These are phyloP conservation scores for Didymellaceae sp. DNA, from an alignment of 2,329 filamentous ascomycete species.

Conservation along the genomic window DNA sequence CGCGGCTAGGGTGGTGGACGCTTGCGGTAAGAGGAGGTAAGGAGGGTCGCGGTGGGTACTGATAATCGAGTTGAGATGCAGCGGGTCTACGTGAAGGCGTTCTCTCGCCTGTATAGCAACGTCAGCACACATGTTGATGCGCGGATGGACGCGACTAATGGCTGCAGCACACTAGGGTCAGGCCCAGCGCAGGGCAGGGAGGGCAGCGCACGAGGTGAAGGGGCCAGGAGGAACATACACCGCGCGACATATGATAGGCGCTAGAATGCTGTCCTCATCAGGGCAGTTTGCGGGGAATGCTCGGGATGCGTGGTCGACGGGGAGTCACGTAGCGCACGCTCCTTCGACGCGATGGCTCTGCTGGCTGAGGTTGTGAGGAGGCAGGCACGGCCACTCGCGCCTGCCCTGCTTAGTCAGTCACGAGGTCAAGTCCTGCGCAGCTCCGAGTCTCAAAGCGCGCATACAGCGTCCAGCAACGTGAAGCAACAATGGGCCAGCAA, in stretches of 20 bases:
- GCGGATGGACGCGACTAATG: constrained; percentile 35
- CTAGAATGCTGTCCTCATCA: constrained; percentile 38
- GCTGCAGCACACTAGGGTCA: constrained; percentile 24
- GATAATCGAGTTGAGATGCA: constrained; percentile 11
- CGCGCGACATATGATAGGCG: constrained; percentile 31
- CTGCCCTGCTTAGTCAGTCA: constrained; percentile 19
- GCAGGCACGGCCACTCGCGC: constrained; percentile 17
- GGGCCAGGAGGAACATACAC: constrained; percentile 27
- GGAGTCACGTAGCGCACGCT: constrained; percentile 42
- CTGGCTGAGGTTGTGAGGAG: constrained; percentile 31
- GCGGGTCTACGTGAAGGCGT: constrained; percentile 32
- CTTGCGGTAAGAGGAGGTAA: constrained; percentile 14
- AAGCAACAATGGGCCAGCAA: constrained; percentile 6
- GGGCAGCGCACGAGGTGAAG: constrained; percentile 18
- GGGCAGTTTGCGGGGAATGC: constrained; percentile 33
- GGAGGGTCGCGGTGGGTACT: constrained; percentile 17
- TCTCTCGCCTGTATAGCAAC: constrained; percentile 33
- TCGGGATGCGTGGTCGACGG: constrained; percentile 35
- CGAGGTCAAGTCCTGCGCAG: constrained; percentile 19
- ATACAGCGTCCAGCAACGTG: constrained; percentile 2
- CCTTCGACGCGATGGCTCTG: constrained; percentile 45
- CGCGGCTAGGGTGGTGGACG: constrained; percentile 23
- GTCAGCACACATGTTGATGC: constrained; percentile 43
- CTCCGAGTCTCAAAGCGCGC: constrained; percentile 14
- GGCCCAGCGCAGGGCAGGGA: constrained; percentile 20